Base-by-base conservation (phyloP, 2,329 filamentous ascomycete species). In the Fusarium staphyleae region DNA sequence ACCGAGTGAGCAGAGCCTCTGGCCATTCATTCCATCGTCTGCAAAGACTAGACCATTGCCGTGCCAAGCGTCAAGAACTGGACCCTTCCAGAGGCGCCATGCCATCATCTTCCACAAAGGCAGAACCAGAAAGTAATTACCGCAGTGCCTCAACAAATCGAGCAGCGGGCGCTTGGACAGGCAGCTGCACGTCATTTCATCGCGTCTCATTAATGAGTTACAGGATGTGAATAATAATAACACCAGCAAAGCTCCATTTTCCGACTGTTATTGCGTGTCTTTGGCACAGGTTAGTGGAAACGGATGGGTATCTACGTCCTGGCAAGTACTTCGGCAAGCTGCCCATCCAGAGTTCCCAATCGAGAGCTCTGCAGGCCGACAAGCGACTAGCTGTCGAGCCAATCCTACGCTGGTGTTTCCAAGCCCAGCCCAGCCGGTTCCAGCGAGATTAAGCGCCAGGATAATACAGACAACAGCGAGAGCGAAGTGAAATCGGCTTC, bases 401-500 rank as follows among this genome's bases (percentile, higher is more conserved):
- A 65, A 67, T 67, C 60, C 57, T 63, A 63, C 60, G 45, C 45
- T 66, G 49, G 54, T 44, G 41, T 51, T 57, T 62, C 41, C 49
- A 52, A 62, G 49, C 60, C 53, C 48, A 47, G 63, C 36, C 47
- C 55, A 55, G 51, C 51, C 36, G 57, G 54, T 62, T 61, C 41
- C 53, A 61, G 52, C 43, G 52, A 56, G 32, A 66, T 60, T 64
- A 66, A 66, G 64, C 64, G 64, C 64, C 45, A 52, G 57, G 51
- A 62, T 57, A 57, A 36, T 18, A 16, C 24, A n/a, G 29, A 40
- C 13, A 50, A 30, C 33, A 34, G 36, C 49, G 42, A 28, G 33
- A 24, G 22, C 9, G 22, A 24, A 8, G 22, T 24, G 7, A 5
- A 24, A 8, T 24, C 22, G 8, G 22, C 22, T 24, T 2, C 3